Evolutionary conservation across 345 rosid species (phyloP).

Genomic region (Boechera divaricarpa): DNA sequence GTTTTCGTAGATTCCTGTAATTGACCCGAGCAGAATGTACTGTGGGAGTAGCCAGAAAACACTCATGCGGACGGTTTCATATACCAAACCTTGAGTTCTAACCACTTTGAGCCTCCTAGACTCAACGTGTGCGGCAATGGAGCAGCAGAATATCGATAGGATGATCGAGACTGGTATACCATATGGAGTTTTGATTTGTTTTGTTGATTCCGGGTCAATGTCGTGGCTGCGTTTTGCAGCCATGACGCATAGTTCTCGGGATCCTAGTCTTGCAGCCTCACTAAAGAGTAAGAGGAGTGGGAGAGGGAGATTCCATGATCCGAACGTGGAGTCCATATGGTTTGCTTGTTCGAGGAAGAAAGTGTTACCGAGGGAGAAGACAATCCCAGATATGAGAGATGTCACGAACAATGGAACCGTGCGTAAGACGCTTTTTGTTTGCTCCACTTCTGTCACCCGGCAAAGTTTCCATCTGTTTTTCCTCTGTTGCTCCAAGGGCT

Average conservation of each 20-base stretch:
- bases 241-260: constrained; percentile 38
- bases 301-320: constrained; percentile 44
- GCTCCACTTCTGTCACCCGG: constrained; percentile 52
- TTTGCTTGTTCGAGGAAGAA: constrained; percentile 53
- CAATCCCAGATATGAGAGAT: constrained; percentile 47
- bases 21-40: constrained; percentile 45
- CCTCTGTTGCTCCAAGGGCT: constrained; percentile 40
- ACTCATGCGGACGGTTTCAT: constrained; percentile 44
- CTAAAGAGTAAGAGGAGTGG: constrained; percentile 46
- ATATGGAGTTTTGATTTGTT: constrained; percentile 40
- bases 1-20: constrained; percentile 42
- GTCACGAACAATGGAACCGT: constrained; percentile 44
- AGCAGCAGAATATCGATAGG: constrained; percentile 44
- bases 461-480: constrained; percentile 54
- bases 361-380: constrained; percentile 47
- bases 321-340: constrained; percentile 43
- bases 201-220: neutral
- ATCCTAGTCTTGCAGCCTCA: constrained; percentile 43
- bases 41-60: constrained; percentile 53
- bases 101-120: constrained; percentile 40
- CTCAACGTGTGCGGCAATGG: constrained; percentile 51
- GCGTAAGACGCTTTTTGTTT: constrained; percentile 41
- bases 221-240: constrained; percentile 33
- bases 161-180: constrained; percentile 50
- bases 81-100: constrained; percentile 27